Conservation (phyloP, 345 rosid species). For the Physaria fendleri region DNA sequence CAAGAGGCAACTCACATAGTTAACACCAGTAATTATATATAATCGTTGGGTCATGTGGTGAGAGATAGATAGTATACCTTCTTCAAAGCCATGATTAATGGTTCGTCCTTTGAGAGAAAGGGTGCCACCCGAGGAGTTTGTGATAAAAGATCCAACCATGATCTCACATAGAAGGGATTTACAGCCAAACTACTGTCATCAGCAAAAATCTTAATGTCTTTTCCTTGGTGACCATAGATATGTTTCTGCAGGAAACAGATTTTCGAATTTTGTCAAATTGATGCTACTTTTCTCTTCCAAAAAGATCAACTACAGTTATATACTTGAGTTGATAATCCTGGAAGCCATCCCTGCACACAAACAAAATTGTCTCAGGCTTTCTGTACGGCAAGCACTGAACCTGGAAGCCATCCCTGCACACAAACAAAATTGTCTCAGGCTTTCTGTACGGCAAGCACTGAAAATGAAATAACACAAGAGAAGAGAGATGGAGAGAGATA, state of each 20-base stretch:
- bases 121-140: conserved; percentile 95
- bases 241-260: conserved; percentile 50
- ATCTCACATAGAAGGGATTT: conserved; percentile 59
- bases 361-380: conserved; percentile 16
- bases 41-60: neutral
- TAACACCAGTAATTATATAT: conserved; percentile 14
- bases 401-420: conserved; percentile 93
- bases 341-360: conserved; percentile 84
- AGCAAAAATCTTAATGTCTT: conserved; percentile 65
- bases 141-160: conserved; percentile 88
- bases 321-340: conserved; percentile 38
- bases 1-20: conserved; percentile 4
- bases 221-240: conserved; percentile 78
- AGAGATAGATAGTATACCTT: conserved; percentile 42
- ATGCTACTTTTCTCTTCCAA: neutral
- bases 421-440: conserved; percentile 18
- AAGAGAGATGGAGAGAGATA: neutral
- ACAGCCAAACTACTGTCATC: conserved; percentile 83
- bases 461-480: neutral
- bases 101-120: conserved; percentile 80
- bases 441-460: neutral
- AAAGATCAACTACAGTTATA: neutral
- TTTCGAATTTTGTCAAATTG: neutral
- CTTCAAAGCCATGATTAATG: conserved; percentile 65
- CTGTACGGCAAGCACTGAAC: neutral